phyloP scores from a whole-genome alignment of 495 filamentous ascomycete genomes.

The Neurospora sublineolata region DNA sequence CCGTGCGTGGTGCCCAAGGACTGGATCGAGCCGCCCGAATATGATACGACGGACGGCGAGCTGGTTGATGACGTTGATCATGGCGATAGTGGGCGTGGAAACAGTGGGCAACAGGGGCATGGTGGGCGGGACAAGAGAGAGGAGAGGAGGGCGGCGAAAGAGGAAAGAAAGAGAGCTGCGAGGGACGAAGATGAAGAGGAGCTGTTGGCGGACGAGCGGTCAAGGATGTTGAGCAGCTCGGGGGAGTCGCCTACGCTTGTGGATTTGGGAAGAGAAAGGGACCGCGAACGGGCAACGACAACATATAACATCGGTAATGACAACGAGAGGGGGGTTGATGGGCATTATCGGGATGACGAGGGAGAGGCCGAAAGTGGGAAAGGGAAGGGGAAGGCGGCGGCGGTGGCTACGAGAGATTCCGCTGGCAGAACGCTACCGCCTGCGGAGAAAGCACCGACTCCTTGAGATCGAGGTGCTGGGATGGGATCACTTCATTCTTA shows the following conservation, averaged over 20 bases:
- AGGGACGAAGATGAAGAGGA: slow-evolving; percentile 6
- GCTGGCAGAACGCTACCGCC: slow-evolving; percentile 29
- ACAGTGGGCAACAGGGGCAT: neutral
- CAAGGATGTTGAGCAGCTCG: slow-evolving; percentile 18
- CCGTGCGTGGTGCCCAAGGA: slow-evolving; percentile 71
- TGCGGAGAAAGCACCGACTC: slow-evolving; percentile 27
- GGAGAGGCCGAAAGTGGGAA: slow-evolving; percentile 25
- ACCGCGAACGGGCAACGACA: neutral
- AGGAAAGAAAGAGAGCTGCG: neutral
- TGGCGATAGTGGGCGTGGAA: neutral
- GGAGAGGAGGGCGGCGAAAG: neutral
- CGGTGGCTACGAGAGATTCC: slow-evolving; percentile 24
- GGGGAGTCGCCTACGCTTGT: slow-evolving; percentile 21
- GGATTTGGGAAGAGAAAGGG: slow-evolving; percentile 1
- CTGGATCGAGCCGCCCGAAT: slow-evolving; percentile 67
- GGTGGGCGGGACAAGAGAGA: neutral
- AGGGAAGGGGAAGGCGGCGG: slow-evolving; percentile 29
- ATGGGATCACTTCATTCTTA: neutral
- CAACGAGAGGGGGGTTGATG: slow-evolving; percentile 1
- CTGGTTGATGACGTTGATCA: slow-evolving; percentile 46
- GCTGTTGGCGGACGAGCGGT: slow-evolving; percentile 11
- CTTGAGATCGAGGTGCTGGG: neutral
- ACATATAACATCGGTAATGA: neutral
- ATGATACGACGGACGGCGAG: slow-evolving; percentile 58
- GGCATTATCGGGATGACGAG: slow-evolving; percentile 19